Evolutionary conservation across 176 grass and related monocot genomes (phyloP).

Genomic region (Oryza coarctata): DNA sequence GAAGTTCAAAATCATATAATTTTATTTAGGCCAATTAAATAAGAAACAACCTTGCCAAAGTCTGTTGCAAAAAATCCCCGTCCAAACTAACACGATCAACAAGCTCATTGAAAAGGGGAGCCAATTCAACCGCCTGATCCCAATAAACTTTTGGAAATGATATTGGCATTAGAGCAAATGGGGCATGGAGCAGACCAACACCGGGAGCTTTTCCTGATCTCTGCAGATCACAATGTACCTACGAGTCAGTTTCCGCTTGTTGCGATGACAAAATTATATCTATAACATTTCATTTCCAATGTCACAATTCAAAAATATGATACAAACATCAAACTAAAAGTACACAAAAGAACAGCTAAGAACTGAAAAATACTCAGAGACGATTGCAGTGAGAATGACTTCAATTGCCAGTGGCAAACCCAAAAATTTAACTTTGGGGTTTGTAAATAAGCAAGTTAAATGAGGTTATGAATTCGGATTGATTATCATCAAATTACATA

Average conservation of each 20-base stretch:
- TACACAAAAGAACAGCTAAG: not conserved
- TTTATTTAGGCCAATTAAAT: not conserved
- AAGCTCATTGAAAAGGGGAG: constrained; percentile 62
- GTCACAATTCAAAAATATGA: not conserved
- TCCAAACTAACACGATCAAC: constrained; percentile 62
- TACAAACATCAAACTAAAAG: not conserved
- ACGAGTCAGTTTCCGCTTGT: not conserved
- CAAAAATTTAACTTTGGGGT: not conserved
- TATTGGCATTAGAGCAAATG: constrained; percentile 57
- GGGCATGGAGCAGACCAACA: constrained; percentile 60
- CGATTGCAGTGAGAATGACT: not conserved
- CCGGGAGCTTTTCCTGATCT: constrained; percentile 58
- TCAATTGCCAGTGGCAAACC: not conserved
- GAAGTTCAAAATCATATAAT: not conserved
- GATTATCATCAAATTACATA: too few relatives aligned
- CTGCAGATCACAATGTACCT: constrained; percentile 19
- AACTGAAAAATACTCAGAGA: not conserved
- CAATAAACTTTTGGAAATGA: constrained; percentile 52
- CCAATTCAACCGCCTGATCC: constrained; percentile 59
- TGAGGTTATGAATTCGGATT: too few relatives aligned
- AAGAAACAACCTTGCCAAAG: constrained; percentile 50
- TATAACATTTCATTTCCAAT: not conserved
- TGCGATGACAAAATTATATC: not conserved
- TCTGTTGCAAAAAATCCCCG: constrained; percentile 54
- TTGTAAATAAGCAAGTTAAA: too few relatives aligned